Percentiles rank a stretch among this genome's conserved stretches.
These are phyloP conservation scores for Talinum fruticosum DNA, from an alignment of 148 eudicot genomes.

Conservation along the genomic window DNA sequence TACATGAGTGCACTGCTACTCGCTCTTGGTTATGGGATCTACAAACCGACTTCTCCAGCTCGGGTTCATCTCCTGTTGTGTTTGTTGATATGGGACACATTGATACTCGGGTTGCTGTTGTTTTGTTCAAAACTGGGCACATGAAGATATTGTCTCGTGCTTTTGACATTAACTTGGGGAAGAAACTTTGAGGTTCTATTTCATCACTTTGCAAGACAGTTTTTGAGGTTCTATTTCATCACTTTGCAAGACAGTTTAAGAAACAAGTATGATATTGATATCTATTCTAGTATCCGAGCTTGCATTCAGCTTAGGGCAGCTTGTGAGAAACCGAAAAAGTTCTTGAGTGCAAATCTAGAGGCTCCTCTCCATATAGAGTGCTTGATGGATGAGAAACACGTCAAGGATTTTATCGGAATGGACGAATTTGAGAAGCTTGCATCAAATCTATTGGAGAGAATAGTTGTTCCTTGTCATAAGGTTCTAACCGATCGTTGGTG, in stretches of 20 bases:
- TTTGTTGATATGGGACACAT: constrained; percentile 97
- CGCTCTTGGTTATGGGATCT: constrained; percentile 93
- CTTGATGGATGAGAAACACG: constrained; percentile 97
- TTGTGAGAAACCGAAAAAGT: constrained; percentile 89
- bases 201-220: constrained; percentile 61
- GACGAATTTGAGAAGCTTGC: constrained; percentile 87
- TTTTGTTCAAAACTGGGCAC: constrained; percentile 50
- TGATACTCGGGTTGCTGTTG: constrained; percentile 87
- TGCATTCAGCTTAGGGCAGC: constrained; percentile 76
- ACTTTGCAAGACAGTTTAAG: constrained; percentile 70
- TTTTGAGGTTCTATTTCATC: constrained; percentile 77
- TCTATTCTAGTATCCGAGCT: constrained; percentile 64
- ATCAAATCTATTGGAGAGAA: constrained; percentile 56
- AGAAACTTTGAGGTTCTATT: constrained; percentile 92
- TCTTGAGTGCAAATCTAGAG: constrained; percentile 90
- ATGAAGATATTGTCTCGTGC: constrained; percentile 81
- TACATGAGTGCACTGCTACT: constrained; percentile 94
- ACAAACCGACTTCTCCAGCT: constrained; percentile 53
- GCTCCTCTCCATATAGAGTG: constrained; percentile 92
- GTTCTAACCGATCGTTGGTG: constrained; percentile 64
- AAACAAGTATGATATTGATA: constrained; percentile 67
- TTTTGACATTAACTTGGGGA: constrained; percentile 75
- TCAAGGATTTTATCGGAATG: constrained; percentile 70
- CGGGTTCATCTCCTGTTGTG: constrained; percentile 46
- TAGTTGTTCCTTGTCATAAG: constrained; percentile 67